A percentile compares a stretch with the other conserved stretches of the same genome.
These are phyloP conservation scores for Wallacemonas collosoma DNA, from an alignment of 208 protist genomes.

Conservation along the genomic window DNA sequence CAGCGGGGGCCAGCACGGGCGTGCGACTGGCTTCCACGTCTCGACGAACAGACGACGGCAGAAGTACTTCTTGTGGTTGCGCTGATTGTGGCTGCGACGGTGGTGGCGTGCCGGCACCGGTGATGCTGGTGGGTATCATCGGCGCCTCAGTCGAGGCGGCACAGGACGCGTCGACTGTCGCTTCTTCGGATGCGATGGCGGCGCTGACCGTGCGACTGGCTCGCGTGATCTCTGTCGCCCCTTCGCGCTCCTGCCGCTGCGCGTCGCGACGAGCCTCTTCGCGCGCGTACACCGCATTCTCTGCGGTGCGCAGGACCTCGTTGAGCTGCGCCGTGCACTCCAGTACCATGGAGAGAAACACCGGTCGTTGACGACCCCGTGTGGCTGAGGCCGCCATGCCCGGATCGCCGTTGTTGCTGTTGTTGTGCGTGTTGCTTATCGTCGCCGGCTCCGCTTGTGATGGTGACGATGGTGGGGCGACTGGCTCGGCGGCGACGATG, in stretches of 20 bases:
- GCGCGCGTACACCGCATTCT: slow-evolving; percentile 1
- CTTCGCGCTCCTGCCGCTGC: not conserved
- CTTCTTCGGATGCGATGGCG: not conserved
- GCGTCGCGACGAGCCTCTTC: not conserved
- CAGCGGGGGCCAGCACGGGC: too few relatives aligned
- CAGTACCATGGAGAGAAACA: slow-evolving; percentile 16
- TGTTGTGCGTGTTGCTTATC: not conserved
- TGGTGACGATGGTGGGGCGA: slow-evolving; percentile 6
- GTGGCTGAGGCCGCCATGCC: not conserved
- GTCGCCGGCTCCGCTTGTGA: not conserved
- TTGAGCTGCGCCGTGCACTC: slow-evolving; percentile 11
- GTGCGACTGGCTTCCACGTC: too few relatives aligned
- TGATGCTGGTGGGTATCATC: too few relatives aligned
- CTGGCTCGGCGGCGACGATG: not conserved
- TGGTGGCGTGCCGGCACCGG: too few relatives aligned
- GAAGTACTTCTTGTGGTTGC: too few relatives aligned
- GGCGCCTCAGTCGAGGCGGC: too few relatives aligned
- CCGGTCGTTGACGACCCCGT: not conserved
- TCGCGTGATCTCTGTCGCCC: not conserved
- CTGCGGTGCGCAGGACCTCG: slow-evolving; percentile 11
- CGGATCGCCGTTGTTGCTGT: not conserved
- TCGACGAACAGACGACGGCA: too few relatives aligned
- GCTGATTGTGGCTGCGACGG: too few relatives aligned
- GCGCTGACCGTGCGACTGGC: not conserved
- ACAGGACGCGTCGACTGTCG: too few relatives aligned